phyloP scores from a whole-genome alignment of 2,329 filamentous ascomycete species.

The Penicillium brasilianum region DNA sequence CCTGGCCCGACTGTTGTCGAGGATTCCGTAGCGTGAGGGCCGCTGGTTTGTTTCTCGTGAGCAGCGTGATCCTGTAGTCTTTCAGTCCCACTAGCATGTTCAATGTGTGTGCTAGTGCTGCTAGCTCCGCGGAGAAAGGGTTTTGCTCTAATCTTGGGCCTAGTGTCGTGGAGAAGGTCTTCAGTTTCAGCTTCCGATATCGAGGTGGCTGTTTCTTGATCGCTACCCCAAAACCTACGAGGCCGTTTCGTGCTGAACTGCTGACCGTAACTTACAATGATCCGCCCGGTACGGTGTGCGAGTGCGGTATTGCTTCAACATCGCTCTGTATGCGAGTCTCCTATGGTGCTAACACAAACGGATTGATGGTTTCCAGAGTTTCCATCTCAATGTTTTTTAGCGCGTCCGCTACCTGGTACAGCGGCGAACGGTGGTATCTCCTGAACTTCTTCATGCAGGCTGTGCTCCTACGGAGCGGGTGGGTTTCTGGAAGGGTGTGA shows the following conservation, averaged over 20 bases:
- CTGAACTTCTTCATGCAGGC: slow-evolving; percentile 26
- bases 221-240: slow-evolving; percentile 29
- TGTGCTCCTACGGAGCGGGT: slow-evolving; percentile 24
- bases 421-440: slow-evolving; percentile 17
- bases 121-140: slow-evolving; percentile 31
- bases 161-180: slow-evolving; percentile 26
- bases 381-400: slow-evolving; percentile 21
- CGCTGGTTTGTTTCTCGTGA: slow-evolving; percentile 33
- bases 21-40: slow-evolving; percentile 29
- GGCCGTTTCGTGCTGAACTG: slow-evolving; percentile 25
- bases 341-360: slow-evolving; percentile 15
- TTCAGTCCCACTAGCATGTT: slow-evolving; percentile 26
- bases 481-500: slow-evolving; percentile 23
- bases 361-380: slow-evolving; percentile 21
- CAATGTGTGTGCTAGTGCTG: slow-evolving; percentile 29
- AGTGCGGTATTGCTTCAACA: slow-evolving; percentile 3
- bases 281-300: slow-evolving; percentile 11
- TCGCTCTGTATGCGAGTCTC: slow-evolving; percentile 11
- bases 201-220: slow-evolving; percentile 38
- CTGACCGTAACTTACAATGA: slow-evolving; percentile 26
- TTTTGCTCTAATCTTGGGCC: slow-evolving; percentile 30
- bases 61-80: slow-evolving; percentile 27
- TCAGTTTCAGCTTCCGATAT: slow-evolving; percentile 28
- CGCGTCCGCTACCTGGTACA: slow-evolving; percentile 22
- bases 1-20: slow-evolving; percentile 30